Evolutionary conservation across 2,329 filamentous ascomycete species (phyloP), one percentile per base, ranked within the genome.

Genomic region (Ophiocordyceps sinensis): DNA sequence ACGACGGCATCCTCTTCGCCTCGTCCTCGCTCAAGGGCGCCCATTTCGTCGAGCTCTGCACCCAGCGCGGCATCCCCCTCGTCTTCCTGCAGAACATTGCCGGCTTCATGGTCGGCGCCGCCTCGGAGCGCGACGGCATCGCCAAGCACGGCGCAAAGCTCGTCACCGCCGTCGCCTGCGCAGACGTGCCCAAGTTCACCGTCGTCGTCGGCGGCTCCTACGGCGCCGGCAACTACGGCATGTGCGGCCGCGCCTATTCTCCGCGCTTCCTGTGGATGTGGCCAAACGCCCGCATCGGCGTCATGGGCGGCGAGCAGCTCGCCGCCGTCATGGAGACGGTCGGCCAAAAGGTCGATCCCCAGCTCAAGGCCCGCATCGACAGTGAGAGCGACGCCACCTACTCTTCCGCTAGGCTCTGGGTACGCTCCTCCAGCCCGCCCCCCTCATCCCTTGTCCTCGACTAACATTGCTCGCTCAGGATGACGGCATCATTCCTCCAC

Each of bases 131-230:
- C 41, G 89, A 89, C 40, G 91, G 91, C 12, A 96, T 98, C 51
- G 91, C 91, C 41, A 96, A 96, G 71, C 93, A 96, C 55, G 91
- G 91, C 34, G 91, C 91, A 6, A 96, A 98, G 65, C 77, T 98
- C 15, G 91, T 96, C 26, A 94, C 87, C 3, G 91, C 89, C 8
- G 91, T 96, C 11, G 85, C 87, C 9, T 95, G 88, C 57, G 88
- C 89, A 4, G 78, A 91, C 49, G 89, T 96, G 35, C 89, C 91
- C 50, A 96, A 98, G 62, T 89, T 96, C 56, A 98, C 91, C 1
- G 85, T 98, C 14, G 85, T 98, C 1, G 81, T 95, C n/a, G 91
- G 91, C 21, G 84, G 83, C 28, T 88, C 82, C 58, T 91, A 91
- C 49, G 89, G 89, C 44, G 89, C 89, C 8, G 91, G 91, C 4